Base-by-base conservation (phyloP, 129 eudicot genomes). In the Sambucus nigra region DNA sequence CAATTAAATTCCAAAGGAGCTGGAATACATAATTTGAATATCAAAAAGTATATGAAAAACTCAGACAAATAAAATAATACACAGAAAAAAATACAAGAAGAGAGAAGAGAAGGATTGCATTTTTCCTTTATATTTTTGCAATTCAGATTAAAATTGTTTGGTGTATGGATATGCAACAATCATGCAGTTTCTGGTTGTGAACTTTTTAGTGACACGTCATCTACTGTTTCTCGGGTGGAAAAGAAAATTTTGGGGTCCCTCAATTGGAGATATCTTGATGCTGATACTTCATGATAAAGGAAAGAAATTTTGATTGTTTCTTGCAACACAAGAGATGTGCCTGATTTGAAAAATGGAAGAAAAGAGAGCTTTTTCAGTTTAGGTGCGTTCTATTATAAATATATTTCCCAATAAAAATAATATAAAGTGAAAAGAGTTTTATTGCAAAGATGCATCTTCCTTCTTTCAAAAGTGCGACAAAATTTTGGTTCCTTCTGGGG, bases 251-350 rank as follows among this genome's bases (percentile, higher is more conserved):
- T 6, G 15, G 69, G 68, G 57, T 19, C 80, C 60, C 31, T 14
- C 7, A 16, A 27, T 13, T 15, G 42, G 67, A 53, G 39, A 61
- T n/a, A 67, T 52, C 17, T 52, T 59, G 70, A 75, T 53, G 51
- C 63, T 53, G 76, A 73, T 67, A 65, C 65, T 60, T 50, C 45
- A 51, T 59, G 48, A 38, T 32, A 31, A 51, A 17, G 48, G 31
- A 59, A 64, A 40, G 28, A 25, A 50, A 55, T 15, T 61, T 25
- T 40, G 39, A 47, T 53, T 12, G 19, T 60, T 54, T 53, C 60
- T 66, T 52, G 55, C 39, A 56, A 68, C 31, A 15, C 16, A n/a
- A 54, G 51, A 49, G 60, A 35, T 47, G 54, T 44, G 55, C 29
- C 31, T 42, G 60, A 54, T 45, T 24, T 32, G 59, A 42, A 59